Conservation (phyloP, 371 early-diverging fungal species). For the Rhizopus delemar region DNA sequence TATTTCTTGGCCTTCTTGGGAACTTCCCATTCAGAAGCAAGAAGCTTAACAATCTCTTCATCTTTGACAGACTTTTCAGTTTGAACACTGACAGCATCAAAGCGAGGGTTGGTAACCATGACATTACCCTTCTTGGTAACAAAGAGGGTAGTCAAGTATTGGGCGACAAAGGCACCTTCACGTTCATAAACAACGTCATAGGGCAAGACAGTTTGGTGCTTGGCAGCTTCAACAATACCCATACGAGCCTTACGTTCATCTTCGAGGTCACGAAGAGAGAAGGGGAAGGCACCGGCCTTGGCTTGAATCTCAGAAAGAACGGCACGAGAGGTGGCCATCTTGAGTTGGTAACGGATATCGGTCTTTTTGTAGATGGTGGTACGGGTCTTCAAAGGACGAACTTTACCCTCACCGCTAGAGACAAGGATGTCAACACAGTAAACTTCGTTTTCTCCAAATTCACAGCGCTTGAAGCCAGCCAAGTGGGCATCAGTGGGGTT, state of each 20-base stretch:
- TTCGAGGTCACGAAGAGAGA: constrained; percentile 75
- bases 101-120: constrained; percentile 71
- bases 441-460: constrained; percentile 87
- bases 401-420: constrained; percentile 89
- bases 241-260: constrained; percentile 90
- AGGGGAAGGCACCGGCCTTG: constrained; percentile 87
- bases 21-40: constrained; percentile 50
- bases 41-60: constrained; percentile 67
- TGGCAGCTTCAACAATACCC: constrained; percentile 90
- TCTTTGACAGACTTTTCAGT: constrained; percentile 78
- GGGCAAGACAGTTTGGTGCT: constrained; percentile 78
- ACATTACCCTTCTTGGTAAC: constrained; percentile 84
- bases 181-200: constrained; percentile 87
- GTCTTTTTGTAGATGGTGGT: constrained; percentile 94
- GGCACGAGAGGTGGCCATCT: constrained; percentile 84
- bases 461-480: constrained; percentile 68
- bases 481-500: constrained; percentile 84
- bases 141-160: constrained; percentile 88
- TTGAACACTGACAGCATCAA: constrained; percentile 67
- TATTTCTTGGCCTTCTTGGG: constrained; percentile 30
- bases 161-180: constrained; percentile 79
- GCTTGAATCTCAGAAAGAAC: constrained; percentile 77
- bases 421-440: constrained; percentile 85
- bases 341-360: constrained; percentile 79
- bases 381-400: constrained; percentile 69